These are phyloP conservation scores for Gyrodon lividus DNA, from an alignment of 768 basidiomycete species.

Conservation along the genomic window DNA sequence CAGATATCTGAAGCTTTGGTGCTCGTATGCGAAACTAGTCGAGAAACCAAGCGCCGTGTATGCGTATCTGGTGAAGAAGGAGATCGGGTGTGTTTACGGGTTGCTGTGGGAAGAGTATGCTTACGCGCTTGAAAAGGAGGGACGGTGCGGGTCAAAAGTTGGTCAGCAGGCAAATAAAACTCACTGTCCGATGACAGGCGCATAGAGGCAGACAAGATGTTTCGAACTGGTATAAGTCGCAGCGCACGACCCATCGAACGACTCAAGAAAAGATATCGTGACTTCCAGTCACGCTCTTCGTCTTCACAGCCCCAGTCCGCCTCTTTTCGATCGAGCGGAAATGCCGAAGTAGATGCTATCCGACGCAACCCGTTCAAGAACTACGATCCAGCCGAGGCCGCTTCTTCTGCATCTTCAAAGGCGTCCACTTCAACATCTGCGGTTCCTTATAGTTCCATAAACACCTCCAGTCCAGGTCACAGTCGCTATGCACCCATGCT, in stretches of 20 bases:
- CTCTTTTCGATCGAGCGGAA: slow-evolving; percentile 27
- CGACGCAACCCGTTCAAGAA: slow-evolving; percentile 40
- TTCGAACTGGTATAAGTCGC: slow-evolving; percentile 77
- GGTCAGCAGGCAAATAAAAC: slow-evolving; percentile 5
- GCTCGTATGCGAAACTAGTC: slow-evolving; percentile 77
- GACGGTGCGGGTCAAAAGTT: slow-evolving; percentile 54
- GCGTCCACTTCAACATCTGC: slow-evolving; percentile 17
- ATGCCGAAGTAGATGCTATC: slow-evolving; percentile 28
- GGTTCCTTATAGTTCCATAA: slow-evolving; percentile 37
- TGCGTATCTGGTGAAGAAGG: slow-evolving; percentile 66
- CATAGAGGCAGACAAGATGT: slow-evolving; percentile 78
- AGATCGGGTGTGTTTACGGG: slow-evolving; percentile 75
- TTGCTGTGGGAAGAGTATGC: slow-evolving; percentile 93
- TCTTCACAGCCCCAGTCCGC: slow-evolving; percentile 26
- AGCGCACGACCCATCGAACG: slow-evolving; percentile 81
- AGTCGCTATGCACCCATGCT: slow-evolving; percentile 71
- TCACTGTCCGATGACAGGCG: slow-evolving; percentile 42
- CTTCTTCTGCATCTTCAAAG: slow-evolving; percentile 26
- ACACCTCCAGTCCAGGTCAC: slow-evolving; percentile 33
- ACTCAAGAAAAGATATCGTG: slow-evolving; percentile 76
- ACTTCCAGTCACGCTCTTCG: slow-evolving; percentile 62
- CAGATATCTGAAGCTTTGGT: slow-evolving; percentile 91
- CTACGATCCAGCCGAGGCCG: slow-evolving; percentile 29
- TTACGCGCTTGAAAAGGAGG: slow-evolving; percentile 65
- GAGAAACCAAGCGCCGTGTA: slow-evolving; percentile 71